Percentiles rank a stretch among this genome's conserved stretches.
Conservation (phyloP, 257 asterid genomes). For the Orobanche coerulescens region DNA sequence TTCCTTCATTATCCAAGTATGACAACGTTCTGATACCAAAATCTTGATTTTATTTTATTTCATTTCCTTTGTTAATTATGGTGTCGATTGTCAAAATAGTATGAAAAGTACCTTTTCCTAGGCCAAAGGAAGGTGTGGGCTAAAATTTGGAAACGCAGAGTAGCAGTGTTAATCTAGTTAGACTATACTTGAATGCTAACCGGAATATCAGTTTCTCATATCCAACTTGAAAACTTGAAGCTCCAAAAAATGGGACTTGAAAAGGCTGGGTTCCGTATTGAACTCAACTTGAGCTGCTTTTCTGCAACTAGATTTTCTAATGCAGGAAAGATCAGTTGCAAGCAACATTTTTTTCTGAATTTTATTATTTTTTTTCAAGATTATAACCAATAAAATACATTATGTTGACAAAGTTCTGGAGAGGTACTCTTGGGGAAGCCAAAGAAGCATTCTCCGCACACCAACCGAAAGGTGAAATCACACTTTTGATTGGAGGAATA, state of each 20-base stretch:
- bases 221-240: background rate
- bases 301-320: background rate
- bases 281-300: background rate
- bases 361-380: background rate
- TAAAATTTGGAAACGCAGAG: background rate
- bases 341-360: background rate
- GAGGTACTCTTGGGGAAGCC: slow-evolving; percentile 72
- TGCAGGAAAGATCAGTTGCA: background rate
- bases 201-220: background rate
- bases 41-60: too few species aligned
- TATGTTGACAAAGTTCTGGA: slow-evolving; percentile 66
- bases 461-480: slow-evolving; percentile 90
- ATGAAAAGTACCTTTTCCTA: background rate
- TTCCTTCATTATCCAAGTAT: too few species aligned
- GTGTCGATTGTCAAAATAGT: background rate
- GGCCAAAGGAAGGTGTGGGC: background rate
- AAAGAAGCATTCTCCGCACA: slow-evolving; percentile 50
- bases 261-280: background rate
- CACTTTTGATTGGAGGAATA: slow-evolving; percentile 76
- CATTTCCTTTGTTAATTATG: too few species aligned
- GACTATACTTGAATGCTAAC: background rate
- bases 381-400: slow-evolving; percentile 7
- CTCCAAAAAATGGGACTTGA: background rate
- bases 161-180: background rate
- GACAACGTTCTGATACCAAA: too few species aligned